Base-by-base conservation (phyloP, 2,329 filamentous ascomycete genomes). In the Ceratocystis cacaofunesta region DNA sequence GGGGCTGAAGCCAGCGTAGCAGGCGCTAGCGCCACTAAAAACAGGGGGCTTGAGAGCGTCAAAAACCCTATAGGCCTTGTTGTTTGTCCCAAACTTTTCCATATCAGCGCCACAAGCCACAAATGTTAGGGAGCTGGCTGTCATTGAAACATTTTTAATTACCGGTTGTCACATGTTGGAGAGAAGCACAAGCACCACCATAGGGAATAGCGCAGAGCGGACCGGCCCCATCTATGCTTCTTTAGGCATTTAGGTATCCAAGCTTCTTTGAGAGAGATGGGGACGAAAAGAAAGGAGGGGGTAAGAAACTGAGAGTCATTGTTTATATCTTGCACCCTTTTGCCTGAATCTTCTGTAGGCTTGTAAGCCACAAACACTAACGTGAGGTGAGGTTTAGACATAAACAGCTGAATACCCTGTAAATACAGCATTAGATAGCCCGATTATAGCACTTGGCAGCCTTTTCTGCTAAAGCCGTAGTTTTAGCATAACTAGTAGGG, bases 81-180 rank as follows among this genome's bases (percentile, higher is more conserved):
- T 12, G 25, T 52, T 52, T 10, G 48, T 22, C 19, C 25, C 12
- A 15, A 12, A 17, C 30, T 7, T 32, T 32, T 6, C 30, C 30
- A 32, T 6, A 32, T 30, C 28, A 17, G 7, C 12, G 55, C 30
- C n/a, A n/a, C 22, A n/a, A 36, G 55, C 55, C 28, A 57, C 17
- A n/a, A 8, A 32, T 57, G 3, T 15, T 12, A 25, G 52, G 52
- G 6, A n/a, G 48, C 7, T 52, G 48, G 7, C 7, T 32, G 55
- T 17, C 25, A n/a, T 28, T 58, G 55, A 58, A 58, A 58, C 55
- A 58, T 58, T 58, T 30, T 58, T 58, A 58, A 58, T 58, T 58
- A 58, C 28, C 2, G 55, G 25, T 32, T 58, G 55, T 58, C 55
- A 58, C 55, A 58, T 36, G 55, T 58, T 58, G 55, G 19, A 58